Conservation (phyloP, 306 rosid species). For the Prunus salicina region DNA sequence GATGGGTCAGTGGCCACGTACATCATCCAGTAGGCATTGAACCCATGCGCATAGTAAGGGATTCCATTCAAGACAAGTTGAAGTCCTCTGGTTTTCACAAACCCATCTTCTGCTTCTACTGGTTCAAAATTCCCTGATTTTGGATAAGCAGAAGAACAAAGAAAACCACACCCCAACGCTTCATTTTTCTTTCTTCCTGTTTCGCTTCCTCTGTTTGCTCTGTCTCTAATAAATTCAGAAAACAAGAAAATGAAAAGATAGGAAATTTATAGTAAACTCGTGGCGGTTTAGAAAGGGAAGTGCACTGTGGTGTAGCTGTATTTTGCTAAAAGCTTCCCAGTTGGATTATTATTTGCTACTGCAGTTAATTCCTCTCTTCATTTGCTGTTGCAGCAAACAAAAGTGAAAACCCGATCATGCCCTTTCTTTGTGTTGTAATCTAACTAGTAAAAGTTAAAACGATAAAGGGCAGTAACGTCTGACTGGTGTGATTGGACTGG, state of each 20-base stretch:
- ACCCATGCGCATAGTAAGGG: conserved; percentile 81
- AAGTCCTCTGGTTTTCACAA: conserved; percentile 66
- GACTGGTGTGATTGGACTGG: too few relatives aligned
- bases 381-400: too few relatives aligned
- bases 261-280: not conserved
- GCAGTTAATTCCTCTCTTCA: not conserved
- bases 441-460: too few relatives aligned
- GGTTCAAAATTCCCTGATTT: conserved; percentile 6
- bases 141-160: conserved; percentile 27
- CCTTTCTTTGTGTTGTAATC: not conserved
- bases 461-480: too few relatives aligned
- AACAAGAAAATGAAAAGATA: not conserved
- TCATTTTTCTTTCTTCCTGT: conserved; percentile 26
- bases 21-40: conserved; percentile 96
- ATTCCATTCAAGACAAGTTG: conserved; percentile 64
- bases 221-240: not conserved
- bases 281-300: not conserved
- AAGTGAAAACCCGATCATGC: not conserved
- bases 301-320: not conserved
- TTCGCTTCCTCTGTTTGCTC: not conserved
- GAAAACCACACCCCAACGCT: conserved; percentile 35
- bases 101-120: conserved; percentile 56
- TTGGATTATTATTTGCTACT: not conserved
- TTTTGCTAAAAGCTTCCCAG: not conserved
- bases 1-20: conserved; percentile 73